These are phyloP conservation scores for Elaeis oleifera DNA, from an alignment of 202 grass and related monocot species.

Conservation along the genomic window DNA sequence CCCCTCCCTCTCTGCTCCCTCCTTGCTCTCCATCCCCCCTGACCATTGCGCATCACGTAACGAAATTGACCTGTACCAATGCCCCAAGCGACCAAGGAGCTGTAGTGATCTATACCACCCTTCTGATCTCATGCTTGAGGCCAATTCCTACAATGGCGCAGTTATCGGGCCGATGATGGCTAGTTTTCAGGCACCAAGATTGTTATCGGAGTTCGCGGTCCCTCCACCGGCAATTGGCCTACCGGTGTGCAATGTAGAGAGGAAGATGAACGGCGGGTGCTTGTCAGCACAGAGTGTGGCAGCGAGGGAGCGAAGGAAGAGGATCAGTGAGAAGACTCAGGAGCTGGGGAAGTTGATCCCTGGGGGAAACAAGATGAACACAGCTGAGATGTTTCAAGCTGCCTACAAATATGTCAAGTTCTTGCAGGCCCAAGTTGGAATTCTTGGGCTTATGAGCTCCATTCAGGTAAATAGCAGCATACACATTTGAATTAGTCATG, in stretches of 20 bases:
- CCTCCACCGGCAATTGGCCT: neutral
- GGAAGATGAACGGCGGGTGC: neutral
- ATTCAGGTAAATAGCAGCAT: constrained; percentile 27
- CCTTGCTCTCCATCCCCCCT: neutral
- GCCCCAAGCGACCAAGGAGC: constrained; percentile 28
- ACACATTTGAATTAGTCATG: neutral
- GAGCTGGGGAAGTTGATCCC: constrained; percentile 57
- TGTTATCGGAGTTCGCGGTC: neutral
- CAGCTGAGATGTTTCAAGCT: constrained; percentile 52
- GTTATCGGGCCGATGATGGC: neutral
- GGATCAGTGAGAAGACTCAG: constrained; percentile 57
- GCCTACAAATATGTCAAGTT: constrained; percentile 44
- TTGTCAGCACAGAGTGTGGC: constrained; percentile 30
- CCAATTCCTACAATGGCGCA: neutral
- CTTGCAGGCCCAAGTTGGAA: constrained; percentile 51
- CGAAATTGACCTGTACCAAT: neutral
- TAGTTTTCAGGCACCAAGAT: constrained; percentile 1
- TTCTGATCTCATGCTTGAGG: neutral
- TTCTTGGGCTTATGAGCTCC: constrained; percentile 41
- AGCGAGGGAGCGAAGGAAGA: constrained; percentile 51
- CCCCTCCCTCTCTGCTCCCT: neutral
- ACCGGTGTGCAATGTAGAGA: neutral
- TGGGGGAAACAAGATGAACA: constrained; percentile 47
- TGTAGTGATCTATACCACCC: constrained; percentile 7
- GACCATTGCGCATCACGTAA: neutral